phyloP scores from a whole-genome alignment of 768 basidiomycete genomes.

The Auricularia auricula-judae region DNA sequence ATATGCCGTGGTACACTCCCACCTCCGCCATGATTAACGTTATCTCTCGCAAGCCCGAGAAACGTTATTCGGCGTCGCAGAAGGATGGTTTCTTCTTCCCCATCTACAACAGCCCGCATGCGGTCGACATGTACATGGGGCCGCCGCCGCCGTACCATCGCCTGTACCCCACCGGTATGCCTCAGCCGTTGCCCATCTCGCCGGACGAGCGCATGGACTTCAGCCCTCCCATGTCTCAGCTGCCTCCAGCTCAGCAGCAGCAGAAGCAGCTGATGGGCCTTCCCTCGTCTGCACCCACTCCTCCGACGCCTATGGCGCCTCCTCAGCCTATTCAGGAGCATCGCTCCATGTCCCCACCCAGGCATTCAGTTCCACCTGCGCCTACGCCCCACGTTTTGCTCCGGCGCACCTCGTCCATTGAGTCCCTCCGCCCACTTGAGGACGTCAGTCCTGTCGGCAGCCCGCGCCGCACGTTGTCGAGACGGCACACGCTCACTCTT shows the following conservation, averaged over 20 bases:
- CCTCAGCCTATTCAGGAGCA: not conserved
- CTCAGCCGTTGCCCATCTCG: not conserved
- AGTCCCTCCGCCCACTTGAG: not conserved
- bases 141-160: not conserved
- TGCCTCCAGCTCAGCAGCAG: not conserved
- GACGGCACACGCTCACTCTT: not conserved
- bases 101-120: not conserved
- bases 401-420: not conserved
- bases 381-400: not conserved
- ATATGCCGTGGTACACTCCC: not conserved
- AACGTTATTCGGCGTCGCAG: not conserved
- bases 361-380: not conserved
- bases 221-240: not conserved
- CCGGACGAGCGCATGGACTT: not conserved
- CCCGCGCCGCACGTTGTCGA: not conserved
- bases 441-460: not conserved
- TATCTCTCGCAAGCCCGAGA: not conserved
- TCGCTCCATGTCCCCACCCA: not conserved
- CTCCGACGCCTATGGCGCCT: not conserved
- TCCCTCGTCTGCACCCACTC: not conserved
- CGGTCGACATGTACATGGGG: not conserved
- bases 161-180: not conserved
- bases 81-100: conserved; percentile 2
- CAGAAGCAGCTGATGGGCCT: not conserved
- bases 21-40: not conserved